Base-by-base conservation (phyloP, 2,329 filamentous ascomycete genomes). In the Neophaeococcomyces aloes region DNA sequence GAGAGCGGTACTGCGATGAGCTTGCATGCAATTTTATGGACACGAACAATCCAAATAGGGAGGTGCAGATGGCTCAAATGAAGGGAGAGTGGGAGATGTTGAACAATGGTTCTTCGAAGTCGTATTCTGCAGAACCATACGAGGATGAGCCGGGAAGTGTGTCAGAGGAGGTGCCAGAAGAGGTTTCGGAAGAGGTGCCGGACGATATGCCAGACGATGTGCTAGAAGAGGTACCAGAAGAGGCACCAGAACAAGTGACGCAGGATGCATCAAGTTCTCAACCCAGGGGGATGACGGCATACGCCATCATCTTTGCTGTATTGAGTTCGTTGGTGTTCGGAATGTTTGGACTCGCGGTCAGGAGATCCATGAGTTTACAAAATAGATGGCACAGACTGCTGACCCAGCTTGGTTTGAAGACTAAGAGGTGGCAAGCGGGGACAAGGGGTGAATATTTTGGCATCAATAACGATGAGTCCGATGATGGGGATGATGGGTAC, bases 1-100 rank as follows among this genome's bases (percentile, higher is more conserved):
- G 56, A 29, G 52, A 55, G 23, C 19, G 19, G 7, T 49, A 49
- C 29, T 55, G 52, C 36, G 48, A 55, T 42, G 52, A 52, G 21
- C 13, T 50, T 7, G 49, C 49, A 4, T 55, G 52, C 37, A 37
- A 41, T 3, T 53, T 48, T 38, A 53, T 53, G 49, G 46, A 39
- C 25, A 39, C 51, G 11, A 48, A 19, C 29, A 14, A 40, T 8
- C 39, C 43, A 18, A 30, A 42, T n/a, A 27, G 40, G 19, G 21
- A 55, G 37, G 39, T 40, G n/a, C 38, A 48, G 32, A 36, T 45
- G 19, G 47, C 47, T 21, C 29, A 34, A 14, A 35, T 40, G 38
- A 33, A 42, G 23, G 45, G 51, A 27, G 43, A 46, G 33, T 15
- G 45, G 33, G 18, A 42, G 27, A 29, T 29, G 30, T 32, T 14